A percentile compares a stretch with the other conserved stretches of the same genome.
Evolutionary conservation across 2,329 filamentous ascomycete genomes (phyloP).

Genomic region (Aaosphaeria pasadenensis): DNA sequence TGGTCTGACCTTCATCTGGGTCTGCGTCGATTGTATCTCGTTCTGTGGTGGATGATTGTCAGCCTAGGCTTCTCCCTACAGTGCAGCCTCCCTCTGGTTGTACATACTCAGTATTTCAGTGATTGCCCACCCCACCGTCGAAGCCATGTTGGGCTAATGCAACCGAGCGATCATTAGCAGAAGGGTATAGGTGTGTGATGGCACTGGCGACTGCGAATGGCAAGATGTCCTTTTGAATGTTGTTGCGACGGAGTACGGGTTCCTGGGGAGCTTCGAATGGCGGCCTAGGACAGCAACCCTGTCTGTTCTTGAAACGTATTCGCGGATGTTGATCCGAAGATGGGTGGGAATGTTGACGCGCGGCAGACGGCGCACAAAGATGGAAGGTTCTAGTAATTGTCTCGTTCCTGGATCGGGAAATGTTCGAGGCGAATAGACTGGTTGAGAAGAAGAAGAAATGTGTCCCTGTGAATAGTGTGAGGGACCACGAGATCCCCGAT

Average conservation of each 20-base stretch:
- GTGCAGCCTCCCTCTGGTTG: not conserved
- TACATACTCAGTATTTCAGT: constrained; percentile 39
- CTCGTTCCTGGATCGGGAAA: no score
- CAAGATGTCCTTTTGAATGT: constrained; percentile 10
- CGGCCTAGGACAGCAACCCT: constrained; percentile 3
- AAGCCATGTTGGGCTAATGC: constrained; percentile 37
- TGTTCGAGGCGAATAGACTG: no score
- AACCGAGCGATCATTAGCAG: constrained; percentile 24
- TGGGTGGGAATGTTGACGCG: no score
- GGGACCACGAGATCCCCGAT: no score
- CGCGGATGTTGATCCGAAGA: no score
- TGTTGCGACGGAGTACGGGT: constrained; percentile 9
- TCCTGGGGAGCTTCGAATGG: constrained; percentile 4
- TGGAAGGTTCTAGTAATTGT: no score
- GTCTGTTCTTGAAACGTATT: no score
- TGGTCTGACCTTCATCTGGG: constrained; percentile 40
- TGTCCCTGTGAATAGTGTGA: no score
- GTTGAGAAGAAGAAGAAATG: no score
- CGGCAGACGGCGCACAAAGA: no score
- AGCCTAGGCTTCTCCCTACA: constrained; percentile 2
- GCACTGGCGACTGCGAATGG: constrained; percentile 5
- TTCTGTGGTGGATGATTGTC: constrained; percentile 30
- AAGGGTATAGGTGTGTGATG: not conserved
- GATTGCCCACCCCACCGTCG: constrained; percentile 35
- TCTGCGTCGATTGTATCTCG: constrained; percentile 48